Base-by-base conservation (phyloP, 176 grass and related monocot genomes). In the Oryza longistaminata region DNA sequence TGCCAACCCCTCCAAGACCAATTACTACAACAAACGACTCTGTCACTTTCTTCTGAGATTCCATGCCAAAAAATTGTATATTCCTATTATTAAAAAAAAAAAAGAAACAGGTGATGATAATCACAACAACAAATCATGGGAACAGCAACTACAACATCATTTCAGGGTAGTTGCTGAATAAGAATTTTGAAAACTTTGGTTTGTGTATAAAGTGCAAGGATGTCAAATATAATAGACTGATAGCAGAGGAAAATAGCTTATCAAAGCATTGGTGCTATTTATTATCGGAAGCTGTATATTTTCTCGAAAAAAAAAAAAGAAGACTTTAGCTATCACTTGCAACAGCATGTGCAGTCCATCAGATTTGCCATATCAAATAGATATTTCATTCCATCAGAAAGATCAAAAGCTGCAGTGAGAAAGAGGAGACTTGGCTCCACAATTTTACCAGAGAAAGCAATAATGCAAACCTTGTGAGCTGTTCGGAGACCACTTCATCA, bases 1-100 rank as follows among this genome's bases (percentile, higher is more conserved):
- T 96, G 29, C 96, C 96, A 71, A 99, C 96, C 74, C 96, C 96
- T 70, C 96, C 96, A 87, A 99, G 96, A 81, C 93, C 96, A 33
- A 99, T 91, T 45, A 96, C 85, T 31, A 99, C 81, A 84, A 92
- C 88, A 80, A 79, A 99, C 34, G 93, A 92, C 75, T 82, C 77
- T 9, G 86, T 96, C 68, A 99, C 91, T 91, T 96, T 91, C 86
- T 82, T 87, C 88, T 99, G 93, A 49, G 88, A 94, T 69, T 99
- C 90, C 34, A 85, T 44, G 70, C 93, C 96, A 82, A 99, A 99
- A 87, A 99, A 99, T 64, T 96, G 96, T 79, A 99, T 94, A 68
- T 96, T 99, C 93, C 96, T 99, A 67, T 39, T 31, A 48, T 31
- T 31, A 2, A 0, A 31, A 3, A 82, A 17, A 25, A 76, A 25